Evolutionary conservation across 139 green algal species (phyloP), one percentile per base, ranked within the genome.

Genomic region (Coelastrella sp.): DNA sequence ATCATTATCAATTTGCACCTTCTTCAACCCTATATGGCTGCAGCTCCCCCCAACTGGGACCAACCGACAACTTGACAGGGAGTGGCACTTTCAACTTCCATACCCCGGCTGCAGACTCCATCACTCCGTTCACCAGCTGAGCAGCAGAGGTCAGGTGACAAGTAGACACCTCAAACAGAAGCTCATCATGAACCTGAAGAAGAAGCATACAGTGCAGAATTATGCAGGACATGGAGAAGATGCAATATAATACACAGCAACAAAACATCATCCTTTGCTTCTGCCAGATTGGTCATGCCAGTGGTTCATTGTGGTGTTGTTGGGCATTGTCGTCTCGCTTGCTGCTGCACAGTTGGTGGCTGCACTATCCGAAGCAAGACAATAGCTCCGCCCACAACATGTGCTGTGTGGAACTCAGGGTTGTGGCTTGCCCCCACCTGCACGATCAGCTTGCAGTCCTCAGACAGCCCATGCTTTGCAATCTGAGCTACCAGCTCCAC

Each of bases 151-250:
- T 57, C 43, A 95, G 57, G 23, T 43, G 17, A 15, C 30, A 64
- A 9, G 40, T 41, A 3, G 77, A 40, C 69, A 97, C 92, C 87
- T 98, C 94, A 64, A 97, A 92, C 75, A 98, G 57, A 59, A 98
- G 89, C 89, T 98, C 95, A 74, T 98, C 95, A 71, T 98, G 95
- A n/a, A 98, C 90, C 90, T 98, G 91, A 19, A 64, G 35, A 25
- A 48, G 25, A 30, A 37, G 88, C 43, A 11, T n/a, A 79, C 3
- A 38, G 19, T 32, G 11, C 53, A 64, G 53, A 64, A 64, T 9
- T 27, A 1, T n/a, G n/a, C n/a, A n/a, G n/a, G n/a, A n/a, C n/a
- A n/a, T n/a, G n/a, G n/a, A n/a, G n/a, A n/a, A n/a, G n/a, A n/a
- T n/a, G 21, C 53, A 64, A 27, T 3, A 64, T 19, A 5, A 19